These are phyloP conservation scores for Mucor velutinosus DNA, from an alignment of 371 early-diverging fungal species.

Conservation along the genomic window DNA sequence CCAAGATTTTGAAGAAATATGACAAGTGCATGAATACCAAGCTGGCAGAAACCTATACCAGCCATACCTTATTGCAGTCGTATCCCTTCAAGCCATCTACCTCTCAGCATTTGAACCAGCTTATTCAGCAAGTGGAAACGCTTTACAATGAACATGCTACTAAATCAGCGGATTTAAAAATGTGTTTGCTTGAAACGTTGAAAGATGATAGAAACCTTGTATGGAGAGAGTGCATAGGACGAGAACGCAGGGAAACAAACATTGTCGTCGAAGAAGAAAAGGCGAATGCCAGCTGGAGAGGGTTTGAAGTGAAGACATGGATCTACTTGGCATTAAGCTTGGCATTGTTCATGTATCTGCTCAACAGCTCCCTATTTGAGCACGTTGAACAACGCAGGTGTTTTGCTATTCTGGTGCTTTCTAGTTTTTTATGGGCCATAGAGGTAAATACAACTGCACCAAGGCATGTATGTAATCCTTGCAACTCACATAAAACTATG, in stretches of 20 bases:
- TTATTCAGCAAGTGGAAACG: constrained; percentile 51
- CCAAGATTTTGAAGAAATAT: constrained; percentile 92
- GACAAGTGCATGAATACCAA: constrained; percentile 77
- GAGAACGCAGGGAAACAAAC: not conserved
- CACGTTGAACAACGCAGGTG: constrained; percentile 56
- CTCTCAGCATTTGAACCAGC: constrained; percentile 35
- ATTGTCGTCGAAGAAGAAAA: constrained; percentile 30
- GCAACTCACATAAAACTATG: constrained; percentile 70
- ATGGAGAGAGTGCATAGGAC: constrained; percentile 2
- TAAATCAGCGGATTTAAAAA: constrained; percentile 49
- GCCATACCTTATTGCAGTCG: constrained; percentile 54
- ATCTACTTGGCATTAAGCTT: constrained; percentile 25
- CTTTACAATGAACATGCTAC: constrained; percentile 45
- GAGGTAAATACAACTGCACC: constrained; percentile 60
- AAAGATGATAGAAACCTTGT: not conserved
- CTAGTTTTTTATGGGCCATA: constrained; percentile 68
- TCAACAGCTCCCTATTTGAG: constrained; percentile 57
- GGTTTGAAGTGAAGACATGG: constrained; percentile 13
- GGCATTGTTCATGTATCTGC: constrained; percentile 56
- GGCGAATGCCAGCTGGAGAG: not conserved
- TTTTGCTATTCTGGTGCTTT: constrained; percentile 64
- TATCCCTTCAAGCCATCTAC: constrained; percentile 54
- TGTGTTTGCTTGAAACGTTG: constrained; percentile 54
- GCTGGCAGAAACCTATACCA: constrained; percentile 48
- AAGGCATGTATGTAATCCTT: constrained; percentile 58